Base-by-base conservation (phyloP, 2,329 filamentous ascomycete genomes). In the Xenosphaeropsis pyriputrescens region DNA sequence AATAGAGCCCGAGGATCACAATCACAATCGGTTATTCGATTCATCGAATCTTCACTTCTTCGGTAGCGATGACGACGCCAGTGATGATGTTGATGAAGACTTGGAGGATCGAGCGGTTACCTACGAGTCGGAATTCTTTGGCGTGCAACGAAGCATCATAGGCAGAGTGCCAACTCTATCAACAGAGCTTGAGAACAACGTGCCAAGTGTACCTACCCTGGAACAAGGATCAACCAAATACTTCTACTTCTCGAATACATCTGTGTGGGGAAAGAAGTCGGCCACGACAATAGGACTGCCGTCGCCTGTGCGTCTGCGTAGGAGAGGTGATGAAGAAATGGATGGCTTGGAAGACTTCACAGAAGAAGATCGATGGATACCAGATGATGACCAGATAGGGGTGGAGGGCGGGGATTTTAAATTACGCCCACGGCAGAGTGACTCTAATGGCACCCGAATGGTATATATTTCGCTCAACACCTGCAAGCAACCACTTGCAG, bases 401-500 rank as follows among this genome's bases (percentile, higher is more conserved):
- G 39, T 34, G 11, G 39, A 42, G 9, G 34, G 36, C 22, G 39
- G 38, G 18, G 39, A 45, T 16, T 26, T 38, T 2, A 39, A 39
- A 16, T 29, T 51, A 15, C 33, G 31, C 15, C 16, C 38, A 19
- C 45, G 50, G 36, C 45, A 51, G 34, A 34, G 35, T 4, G 40
- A 14, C 31, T 39, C 45, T 18, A 40, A 19, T 18, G 41, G 26
- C 18, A 42, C 43, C 13, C 44, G 48, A 32, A 50, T 45, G 5
- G 38, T 96, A 3, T 95, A 81, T 56, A 68, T 98, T 38, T 86
- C 86, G 2, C 75, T 86, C 32, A 96, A 86, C 47, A 88, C 84
- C 1, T 98, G 91, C 57, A 58, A 73, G 18, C 85, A 93, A 49
- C 91, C 89, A 11, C 43, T 35, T 13, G 40, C 45, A 8, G 40